Conservation (phyloP, 495 filamentous ascomycete genomes). For the Lepraria neglecta region DNA sequence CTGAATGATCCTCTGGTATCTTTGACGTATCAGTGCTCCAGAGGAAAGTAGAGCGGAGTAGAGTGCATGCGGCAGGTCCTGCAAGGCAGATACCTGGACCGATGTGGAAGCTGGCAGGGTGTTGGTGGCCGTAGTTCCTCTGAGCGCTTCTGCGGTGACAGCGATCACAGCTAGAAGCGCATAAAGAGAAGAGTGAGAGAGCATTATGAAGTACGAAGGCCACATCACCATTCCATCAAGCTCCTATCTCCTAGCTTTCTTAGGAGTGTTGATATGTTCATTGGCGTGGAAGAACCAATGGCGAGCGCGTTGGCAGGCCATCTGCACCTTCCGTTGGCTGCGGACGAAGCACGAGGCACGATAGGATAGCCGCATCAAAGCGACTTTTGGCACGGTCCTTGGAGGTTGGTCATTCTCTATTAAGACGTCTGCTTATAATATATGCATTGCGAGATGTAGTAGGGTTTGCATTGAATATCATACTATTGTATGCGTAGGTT, state of each 20-base stretch:
- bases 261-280: slow-evolving; percentile 9
- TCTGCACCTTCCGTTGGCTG: slow-evolving; percentile 20
- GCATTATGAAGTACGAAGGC: slow-evolving; percentile 4
- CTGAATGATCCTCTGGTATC: slow-evolving; percentile 8
- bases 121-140: background rate
- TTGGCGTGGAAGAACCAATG: slow-evolving; percentile 13
- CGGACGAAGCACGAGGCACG: slow-evolving; percentile 6
- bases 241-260: slow-evolving; percentile 1
- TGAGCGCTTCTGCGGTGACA: slow-evolving; percentile 3
- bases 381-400: background rate
- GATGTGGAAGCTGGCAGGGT: slow-evolving; percentile 1
- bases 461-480: background rate
- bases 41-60: background rate
- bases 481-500: background rate
- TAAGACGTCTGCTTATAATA: background rate
- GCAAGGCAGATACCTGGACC: background rate
- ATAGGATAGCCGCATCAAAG: slow-evolving; percentile 12
- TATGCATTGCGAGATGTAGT: background rate
- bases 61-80: slow-evolving; percentile 10
- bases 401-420: background rate
- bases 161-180: slow-evolving; percentile 4
- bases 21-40: slow-evolving; percentile 2
- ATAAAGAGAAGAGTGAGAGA: background rate
- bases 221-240: background rate
- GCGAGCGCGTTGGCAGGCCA: slow-evolving; percentile 13